Evolutionary conservation across 106 monocot species (phyloP), one percentile per base, ranked within the genome.

Genomic region (Apostasia shenzhenica): DNA sequence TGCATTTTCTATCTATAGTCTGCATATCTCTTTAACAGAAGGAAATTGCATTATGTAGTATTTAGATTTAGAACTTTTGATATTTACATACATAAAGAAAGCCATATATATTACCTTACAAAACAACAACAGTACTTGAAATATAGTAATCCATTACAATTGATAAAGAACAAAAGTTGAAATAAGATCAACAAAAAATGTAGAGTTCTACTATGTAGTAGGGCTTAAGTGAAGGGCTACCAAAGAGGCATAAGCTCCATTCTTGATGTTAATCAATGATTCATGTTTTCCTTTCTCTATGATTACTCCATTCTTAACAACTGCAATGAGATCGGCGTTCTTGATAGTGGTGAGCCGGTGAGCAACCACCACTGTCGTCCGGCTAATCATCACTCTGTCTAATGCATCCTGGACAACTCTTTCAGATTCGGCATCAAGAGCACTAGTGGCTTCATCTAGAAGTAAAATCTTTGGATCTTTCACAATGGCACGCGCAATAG

Each of bases 271-370:
- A 7, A 73, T 57, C 11, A 73, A 47, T 10, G 51, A 2, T 43
- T 66, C 57, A 54, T 73, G 73, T 37, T 65, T 73, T 10, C 73
- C 73, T 45, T 66, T 55, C 52, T 73, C 73, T 53, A 73, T 48
- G 48, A 73, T 73, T 10, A 47, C 48, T 11, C 73, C 73, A 65
- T 73, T 55, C 38, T 66, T 65, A 42, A 73, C 48, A 0, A 73
- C 72, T 1, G 67, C 72, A 37, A 77, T 77, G 7, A 65, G 12
- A 65, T 77, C 70, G 0, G 64, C 77, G 64, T 69, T 69, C 45
- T 58, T 71, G 40, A 78, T 64, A 5, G 78, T 78, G 2, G 55
- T 54, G 9, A 78, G 48, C 1, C 78, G 66, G 45, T 78, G 78
- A 4, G 68, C 76, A 3, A 76, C 37, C 0, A 69, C 11, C 0